Conservation (phyloP, 306 rosid species). For the Gleditsia sinensis region DNA sequence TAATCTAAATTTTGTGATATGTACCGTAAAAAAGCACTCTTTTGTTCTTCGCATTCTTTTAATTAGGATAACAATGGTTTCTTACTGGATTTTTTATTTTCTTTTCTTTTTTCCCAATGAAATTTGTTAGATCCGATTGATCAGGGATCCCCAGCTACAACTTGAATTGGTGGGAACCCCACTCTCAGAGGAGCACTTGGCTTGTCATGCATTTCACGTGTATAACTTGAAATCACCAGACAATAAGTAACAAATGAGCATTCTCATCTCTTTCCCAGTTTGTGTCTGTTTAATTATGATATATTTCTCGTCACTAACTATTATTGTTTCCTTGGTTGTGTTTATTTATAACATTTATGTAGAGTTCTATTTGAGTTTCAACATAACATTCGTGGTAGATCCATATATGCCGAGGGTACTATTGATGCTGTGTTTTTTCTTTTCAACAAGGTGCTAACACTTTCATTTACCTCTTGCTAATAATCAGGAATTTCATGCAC, state of each 20-base stretch:
- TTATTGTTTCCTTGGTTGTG: no score
- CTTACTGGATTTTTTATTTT: neutral
- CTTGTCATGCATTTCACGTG: constrained; percentile 84
- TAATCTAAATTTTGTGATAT: neutral
- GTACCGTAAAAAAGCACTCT: neutral
- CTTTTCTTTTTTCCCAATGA: neutral
- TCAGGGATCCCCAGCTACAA: neutral
- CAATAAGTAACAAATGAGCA: constrained; percentile 52
- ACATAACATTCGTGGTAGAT: neutral
- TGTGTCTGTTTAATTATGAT: no score
- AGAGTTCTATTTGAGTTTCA: neutral
- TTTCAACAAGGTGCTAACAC: neutral
- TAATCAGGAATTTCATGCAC: neutral
- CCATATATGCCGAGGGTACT: neutral
- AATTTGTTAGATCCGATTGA: neutral
- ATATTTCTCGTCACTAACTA: neutral
- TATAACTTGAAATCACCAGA: constrained; percentile 84
- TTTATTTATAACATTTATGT: neutral
- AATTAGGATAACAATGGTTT: no score
- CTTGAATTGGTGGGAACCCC: neutral
- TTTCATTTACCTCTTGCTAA: neutral
- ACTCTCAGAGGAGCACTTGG: constrained; percentile 19
- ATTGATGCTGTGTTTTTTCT: neutral
- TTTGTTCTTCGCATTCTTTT: neutral
- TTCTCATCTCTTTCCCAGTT: neutral